Evolutionary conservation across 441 rosid genomes (phyloP).

Genomic region (Erysimum pusillum): DNA sequence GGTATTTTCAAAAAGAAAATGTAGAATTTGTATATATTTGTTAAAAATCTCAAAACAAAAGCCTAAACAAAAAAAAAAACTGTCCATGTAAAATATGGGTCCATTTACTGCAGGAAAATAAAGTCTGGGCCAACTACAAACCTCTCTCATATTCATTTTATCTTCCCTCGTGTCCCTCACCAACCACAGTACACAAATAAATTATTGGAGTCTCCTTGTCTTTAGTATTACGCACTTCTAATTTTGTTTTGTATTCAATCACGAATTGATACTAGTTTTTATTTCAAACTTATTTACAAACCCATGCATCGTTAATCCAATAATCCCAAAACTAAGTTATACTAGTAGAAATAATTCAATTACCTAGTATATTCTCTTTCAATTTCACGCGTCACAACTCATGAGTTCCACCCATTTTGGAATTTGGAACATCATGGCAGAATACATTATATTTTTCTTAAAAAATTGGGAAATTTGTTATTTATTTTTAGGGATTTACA

Average conservation of each 20-base stretch:
- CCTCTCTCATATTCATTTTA: constrained; percentile 1
- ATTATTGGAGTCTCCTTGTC: constrained; percentile 17
- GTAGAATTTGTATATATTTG: too few species aligned
- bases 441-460: neutral
- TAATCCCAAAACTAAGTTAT: neutral
- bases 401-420: constrained; percentile 22
- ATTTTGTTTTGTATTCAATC: neutral
- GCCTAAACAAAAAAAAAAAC: neutral
- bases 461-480: neutral
- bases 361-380: neutral
- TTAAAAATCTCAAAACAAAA: too few species aligned
- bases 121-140: neutral
- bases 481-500: neutral
- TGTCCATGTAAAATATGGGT: neutral
- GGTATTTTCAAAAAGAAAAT: too few species aligned
- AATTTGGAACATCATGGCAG: constrained; percentile 7
- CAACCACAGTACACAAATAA: constrained; percentile 16
- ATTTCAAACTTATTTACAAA: too few species aligned
- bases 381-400: constrained; percentile 16
- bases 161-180: constrained; percentile 5
- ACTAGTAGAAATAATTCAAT: constrained; percentile 1
- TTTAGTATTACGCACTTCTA: neutral
- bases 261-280: neutral
- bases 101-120: neutral
- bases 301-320: neutral